A percentile compares a stretch with the other conserved stretches of the same genome.
Conservation (phyloP, 192 early-diverging fungal genomes). For the Pecoramyces ruminantium region DNA sequence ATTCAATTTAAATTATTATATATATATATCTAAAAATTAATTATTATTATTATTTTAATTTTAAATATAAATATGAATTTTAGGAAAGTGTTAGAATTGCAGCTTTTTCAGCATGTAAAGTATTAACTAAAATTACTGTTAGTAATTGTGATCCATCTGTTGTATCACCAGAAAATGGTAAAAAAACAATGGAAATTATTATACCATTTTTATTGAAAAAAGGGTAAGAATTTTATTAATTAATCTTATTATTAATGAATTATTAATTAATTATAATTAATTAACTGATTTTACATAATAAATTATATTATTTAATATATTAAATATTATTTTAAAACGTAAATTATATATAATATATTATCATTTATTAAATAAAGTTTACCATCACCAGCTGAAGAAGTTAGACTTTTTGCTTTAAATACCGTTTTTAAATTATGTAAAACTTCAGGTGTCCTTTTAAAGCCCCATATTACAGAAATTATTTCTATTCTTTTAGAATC, state of each 20-base stretch:
- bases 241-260: no score
- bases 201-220: conserved; percentile 69
- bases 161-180: conserved; percentile 36
- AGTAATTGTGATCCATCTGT: conserved; percentile 62
- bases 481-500: conserved; percentile 66
- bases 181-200: conserved; percentile 60
- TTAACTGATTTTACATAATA: no score
- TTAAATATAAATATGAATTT: not conserved
- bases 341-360: no score
- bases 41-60: no score
- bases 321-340: no score
- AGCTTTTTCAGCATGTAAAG: conserved; percentile 61
- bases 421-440: conserved; percentile 72
- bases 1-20: no score
- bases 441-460: conserved; percentile 51
- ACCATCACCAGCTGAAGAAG: conserved; percentile 64
- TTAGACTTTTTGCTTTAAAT: conserved; percentile 60
- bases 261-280: no score
- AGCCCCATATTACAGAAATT: conserved; percentile 52
- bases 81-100: conserved; percentile 64
- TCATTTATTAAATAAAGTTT: no score
- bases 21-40: no score
- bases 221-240: conserved; percentile 1
- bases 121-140: conserved; percentile 63
- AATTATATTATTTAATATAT: no score